Conservation (phyloP, 371 early-diverging fungal genomes). For the Syncephalastrum racemosum region DNA sequence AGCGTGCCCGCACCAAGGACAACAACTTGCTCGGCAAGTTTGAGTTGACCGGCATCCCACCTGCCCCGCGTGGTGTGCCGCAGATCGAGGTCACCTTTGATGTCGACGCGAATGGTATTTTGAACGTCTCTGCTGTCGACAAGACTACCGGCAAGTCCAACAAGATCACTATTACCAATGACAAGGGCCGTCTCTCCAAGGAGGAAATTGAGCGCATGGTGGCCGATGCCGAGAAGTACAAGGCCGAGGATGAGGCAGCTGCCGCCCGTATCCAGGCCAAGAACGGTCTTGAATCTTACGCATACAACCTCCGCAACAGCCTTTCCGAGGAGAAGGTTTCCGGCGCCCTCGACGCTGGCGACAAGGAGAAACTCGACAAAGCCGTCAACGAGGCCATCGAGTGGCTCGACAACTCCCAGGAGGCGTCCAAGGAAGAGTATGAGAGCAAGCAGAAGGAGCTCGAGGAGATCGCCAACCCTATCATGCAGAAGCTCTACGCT, state of each 20-base stretch:
- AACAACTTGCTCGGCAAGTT: conserved; percentile 94
- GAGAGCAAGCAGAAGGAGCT: conserved; percentile 87
- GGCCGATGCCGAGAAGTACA: conserved; percentile 94
- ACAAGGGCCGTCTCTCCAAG: conserved; percentile 97
- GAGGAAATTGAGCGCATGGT: conserved; percentile 98
- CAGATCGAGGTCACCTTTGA: conserved; percentile 99
- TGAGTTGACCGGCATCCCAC: conserved; percentile 89
- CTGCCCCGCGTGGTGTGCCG: conserved; percentile 96
- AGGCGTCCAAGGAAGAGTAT: conserved; percentile 90
- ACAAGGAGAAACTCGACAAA: conserved; percentile 80
- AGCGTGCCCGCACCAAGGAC: conserved; percentile 87
- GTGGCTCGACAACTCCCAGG: conserved; percentile 83
- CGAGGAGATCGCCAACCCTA: conserved; percentile 86
- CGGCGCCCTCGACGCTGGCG: conserved; percentile 76
- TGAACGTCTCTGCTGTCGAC: conserved; percentile 96
- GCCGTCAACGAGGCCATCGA: conserved; percentile 87
- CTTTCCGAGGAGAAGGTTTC: conserved; percentile 85
- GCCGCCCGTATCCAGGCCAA: conserved; percentile 85
- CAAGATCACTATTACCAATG: conserved; percentile 98
- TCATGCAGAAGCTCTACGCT: conserved; percentile 74
- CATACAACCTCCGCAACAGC: conserved; percentile 92
- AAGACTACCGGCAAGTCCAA: conserved; percentile 93
- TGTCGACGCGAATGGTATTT: conserved; percentile 97
- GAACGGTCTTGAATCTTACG: conserved; percentile 92
- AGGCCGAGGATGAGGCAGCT: conserved; percentile 92